Conservation (phyloP, 2,329 filamentous ascomycete species). For the Coniochaeta prunicola region DNA sequence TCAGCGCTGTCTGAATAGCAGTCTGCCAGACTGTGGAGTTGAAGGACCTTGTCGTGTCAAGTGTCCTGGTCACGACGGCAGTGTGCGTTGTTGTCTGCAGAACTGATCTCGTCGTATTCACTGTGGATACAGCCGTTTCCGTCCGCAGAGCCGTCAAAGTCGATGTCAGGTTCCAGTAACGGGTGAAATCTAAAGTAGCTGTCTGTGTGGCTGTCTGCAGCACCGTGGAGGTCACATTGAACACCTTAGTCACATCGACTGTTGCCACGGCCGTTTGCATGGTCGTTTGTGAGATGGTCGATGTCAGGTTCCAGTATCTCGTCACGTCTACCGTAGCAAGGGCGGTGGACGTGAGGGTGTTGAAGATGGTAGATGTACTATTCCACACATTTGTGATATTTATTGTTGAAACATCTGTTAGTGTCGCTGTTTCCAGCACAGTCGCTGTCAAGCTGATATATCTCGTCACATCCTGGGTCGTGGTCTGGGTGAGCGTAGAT, state of each 20-base stretch:
- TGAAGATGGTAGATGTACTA: background rate
- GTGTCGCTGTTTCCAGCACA: background rate
- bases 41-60: background rate
- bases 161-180: background rate
- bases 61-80: background rate
- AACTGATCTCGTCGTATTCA: background rate
- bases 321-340: background rate
- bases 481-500: background rate
- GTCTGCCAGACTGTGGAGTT: background rate
- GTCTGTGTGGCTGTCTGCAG: background rate
- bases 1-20: background rate
- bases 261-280: background rate
- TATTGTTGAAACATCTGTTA: background rate
- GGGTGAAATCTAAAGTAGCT: background rate
- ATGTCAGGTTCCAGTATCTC: background rate
- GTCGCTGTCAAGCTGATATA: background rate
- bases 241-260: background rate
- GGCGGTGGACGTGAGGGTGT: conserved; percentile 2
- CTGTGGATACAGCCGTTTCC: background rate
- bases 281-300: background rate
- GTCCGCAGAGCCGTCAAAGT: background rate
- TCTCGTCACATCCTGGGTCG: background rate
- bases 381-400: conserved; percentile 1
- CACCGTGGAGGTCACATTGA: background rate
- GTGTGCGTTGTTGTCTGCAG: background rate